A percentile compares a stretch with the other conserved stretches of the same genome.
Evolutionary conservation across 257 asterid genomes (phyloP).

Genomic region (Rauvolfia tetraphylla): DNA sequence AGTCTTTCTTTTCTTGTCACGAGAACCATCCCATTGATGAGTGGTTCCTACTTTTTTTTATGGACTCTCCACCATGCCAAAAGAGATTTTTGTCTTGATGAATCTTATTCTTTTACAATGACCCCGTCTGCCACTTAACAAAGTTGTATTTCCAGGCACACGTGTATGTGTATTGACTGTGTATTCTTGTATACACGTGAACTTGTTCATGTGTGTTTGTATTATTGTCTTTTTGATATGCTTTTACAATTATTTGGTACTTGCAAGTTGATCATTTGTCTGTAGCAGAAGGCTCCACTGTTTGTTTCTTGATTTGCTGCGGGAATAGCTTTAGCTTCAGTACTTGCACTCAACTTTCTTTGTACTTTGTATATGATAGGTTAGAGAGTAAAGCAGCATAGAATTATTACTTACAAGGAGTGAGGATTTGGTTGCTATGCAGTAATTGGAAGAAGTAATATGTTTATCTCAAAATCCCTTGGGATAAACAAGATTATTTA

Average conservation of each 20-base stretch:
- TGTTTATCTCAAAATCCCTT: not conserved
- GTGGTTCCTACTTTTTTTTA: constrained; percentile 26
- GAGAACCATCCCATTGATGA: constrained; percentile 29
- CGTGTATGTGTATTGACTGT: constrained; percentile 11
- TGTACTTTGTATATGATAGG: not conserved
- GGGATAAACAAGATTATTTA: constrained; percentile 8
- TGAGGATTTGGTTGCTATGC: not conserved
- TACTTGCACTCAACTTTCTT: not conserved
- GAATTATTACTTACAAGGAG: not conserved
- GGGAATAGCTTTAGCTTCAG: not conserved
- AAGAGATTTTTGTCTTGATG: constrained; percentile 17
- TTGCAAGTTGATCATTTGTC: not conserved
- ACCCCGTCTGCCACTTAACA: constrained; percentile 32
- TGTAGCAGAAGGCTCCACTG: too few relatives aligned
- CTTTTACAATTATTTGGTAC: not conserved
- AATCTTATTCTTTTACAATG: constrained; percentile 35
- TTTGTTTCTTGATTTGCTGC: not conserved
- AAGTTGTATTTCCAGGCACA: constrained; percentile 21
- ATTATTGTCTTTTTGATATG: constrained; percentile 10
- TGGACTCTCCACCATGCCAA: constrained; percentile 37
- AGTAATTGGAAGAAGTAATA: not conserved
- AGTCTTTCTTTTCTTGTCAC: constrained; percentile 3
- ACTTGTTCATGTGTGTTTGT: constrained; percentile 6
- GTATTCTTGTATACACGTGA: constrained; percentile 14
- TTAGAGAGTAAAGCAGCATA: not conserved